phyloP scores from a whole-genome alignment of 176 grass and related monocot genomes.

The Aegilops sharonensis region DNA sequence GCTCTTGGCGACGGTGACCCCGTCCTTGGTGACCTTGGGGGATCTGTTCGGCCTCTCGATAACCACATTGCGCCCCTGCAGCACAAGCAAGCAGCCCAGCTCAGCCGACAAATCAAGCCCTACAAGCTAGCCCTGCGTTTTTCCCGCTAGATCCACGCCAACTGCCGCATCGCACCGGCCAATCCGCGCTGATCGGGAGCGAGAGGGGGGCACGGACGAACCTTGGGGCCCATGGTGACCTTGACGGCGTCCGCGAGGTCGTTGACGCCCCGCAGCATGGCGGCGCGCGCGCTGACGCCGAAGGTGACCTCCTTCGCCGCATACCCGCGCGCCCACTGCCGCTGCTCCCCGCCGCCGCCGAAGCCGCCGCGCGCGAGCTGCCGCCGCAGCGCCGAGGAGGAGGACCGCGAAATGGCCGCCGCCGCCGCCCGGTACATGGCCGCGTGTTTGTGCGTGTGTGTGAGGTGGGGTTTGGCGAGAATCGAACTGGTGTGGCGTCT shows the following conservation, averaged over 20 bases:
- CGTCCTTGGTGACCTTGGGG: slow-evolving; percentile 88
- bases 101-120: slow-evolving; percentile 3
- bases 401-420: slow-evolving; percentile 48
- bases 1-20: slow-evolving; percentile 87
- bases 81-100: neutral
- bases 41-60: slow-evolving; percentile 56
- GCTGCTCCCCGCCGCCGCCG: slow-evolving; percentile 38
- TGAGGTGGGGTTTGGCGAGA: neutral
- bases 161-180: neutral
- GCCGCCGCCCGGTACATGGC: slow-evolving; percentile 51
- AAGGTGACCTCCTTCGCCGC: slow-evolving; percentile 71
- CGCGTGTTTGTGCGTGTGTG: neutral
- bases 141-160: slow-evolving; percentile 17
- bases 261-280: slow-evolving; percentile 73
- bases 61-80: slow-evolving; percentile 81
- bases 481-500: neutral
- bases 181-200: neutral
- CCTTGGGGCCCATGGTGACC: slow-evolving; percentile 86
- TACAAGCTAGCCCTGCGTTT: neutral
- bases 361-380: slow-evolving; percentile 28
- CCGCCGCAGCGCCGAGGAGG: slow-evolving; percentile 31
- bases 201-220: neutral
- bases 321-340: slow-evolving; percentile 46
- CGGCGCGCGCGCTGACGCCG: slow-evolving; percentile 51
- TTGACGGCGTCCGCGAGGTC: slow-evolving; percentile 81